Evolutionary conservation across 2,329 filamentous ascomycete species (phyloP).

Genomic region (Ophiostoma populinum): DNA sequence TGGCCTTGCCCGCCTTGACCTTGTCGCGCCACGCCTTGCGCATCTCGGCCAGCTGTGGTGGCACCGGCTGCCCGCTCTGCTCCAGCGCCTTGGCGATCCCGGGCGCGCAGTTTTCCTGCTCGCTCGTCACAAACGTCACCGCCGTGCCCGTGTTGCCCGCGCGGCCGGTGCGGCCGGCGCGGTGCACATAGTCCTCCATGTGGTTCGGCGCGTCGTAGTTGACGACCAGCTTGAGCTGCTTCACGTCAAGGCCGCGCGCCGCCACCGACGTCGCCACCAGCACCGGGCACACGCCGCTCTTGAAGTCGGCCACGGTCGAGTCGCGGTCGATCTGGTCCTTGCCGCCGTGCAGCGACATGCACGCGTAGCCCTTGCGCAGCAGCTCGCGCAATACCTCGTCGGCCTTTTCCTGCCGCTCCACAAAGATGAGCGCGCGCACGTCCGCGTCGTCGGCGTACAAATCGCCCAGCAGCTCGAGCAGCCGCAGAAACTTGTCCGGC

Average conservation of each 20-base stretch:
- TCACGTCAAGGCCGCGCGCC: conserved; percentile 86
- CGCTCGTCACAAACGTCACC: conserved; percentile 81
- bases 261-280: conserved; percentile 91
- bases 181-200: conserved; percentile 90
- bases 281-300: conserved; percentile 74
- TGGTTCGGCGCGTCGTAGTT: conserved; percentile 93
- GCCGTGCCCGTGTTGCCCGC: conserved; percentile 90
- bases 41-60: conserved; percentile 49
- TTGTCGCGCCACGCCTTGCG: conserved; percentile 67
- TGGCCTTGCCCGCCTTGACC: conserved; percentile 81
- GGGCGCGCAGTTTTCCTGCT: conserved; percentile 78
- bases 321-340: conserved; percentile 90
- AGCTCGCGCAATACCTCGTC: conserved; percentile 64
- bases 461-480: conserved; percentile 75
- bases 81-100: conserved; percentile 85
- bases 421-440: conserved; percentile 75
- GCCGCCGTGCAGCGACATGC: conserved; percentile 84
- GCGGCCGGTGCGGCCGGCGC: conserved; percentile 81
- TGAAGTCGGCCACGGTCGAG: conserved; percentile 85
- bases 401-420: conserved; percentile 79
- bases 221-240: conserved; percentile 86
- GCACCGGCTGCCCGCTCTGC: conserved; percentile 73
- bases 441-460: conserved; percentile 79
- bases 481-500: conserved; percentile 63
- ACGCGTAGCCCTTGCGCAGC: conserved; percentile 71